Base-by-base conservation (phyloP, 164 flowering plant genomes). In the Magnolia officinalis region DNA sequence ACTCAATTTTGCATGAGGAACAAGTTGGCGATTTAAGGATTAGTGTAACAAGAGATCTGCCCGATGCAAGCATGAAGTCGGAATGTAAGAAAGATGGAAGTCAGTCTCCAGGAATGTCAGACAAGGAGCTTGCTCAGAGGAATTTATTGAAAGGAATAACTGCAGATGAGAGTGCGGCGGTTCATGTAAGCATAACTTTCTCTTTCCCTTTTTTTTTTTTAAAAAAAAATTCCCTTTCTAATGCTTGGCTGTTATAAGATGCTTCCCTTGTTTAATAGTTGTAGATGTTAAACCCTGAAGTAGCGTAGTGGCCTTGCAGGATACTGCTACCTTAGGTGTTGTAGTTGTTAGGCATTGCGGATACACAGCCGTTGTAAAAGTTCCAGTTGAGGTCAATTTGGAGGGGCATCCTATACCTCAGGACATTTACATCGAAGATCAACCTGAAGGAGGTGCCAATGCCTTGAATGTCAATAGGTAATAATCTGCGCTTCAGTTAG, bases 131-230 rank as follows among this genome's bases (percentile, higher is more conserved):
- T 76, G 86, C 94, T 58, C 85, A 75, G 78, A 88, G 96, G 81
- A 95, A 92, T 79, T 86, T 95, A 83, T 88, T 92, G 19, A 95
- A 95, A 85, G 98, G 98, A 74, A 87, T 95, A 77, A 95, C 98
- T 50, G 97, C 98, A 73, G 97, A 95, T 84, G 98, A 95, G 84
- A 95, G 93, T 84, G 91, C 95, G 50, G 90, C 96, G 50, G 95
- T 90, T 78, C 97, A 90, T 89, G 98, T 95, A 80, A 80, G 93
- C 79, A 64, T 65, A 74, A 51, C 14, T 45, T 70, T 31, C 66
- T 73, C 26, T 21, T 66, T 11, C 13, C 68, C 21, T 8, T 3
- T 21, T n/a, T 37, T 37, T 37, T 37, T 4, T 37, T 37, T 5
- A n/a, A n/a, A n/a, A n/a, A n/a, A n/a, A n/a, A n/a, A n/a, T n/a